A percentile compares a stretch with the other conserved stretches of the same genome.
phyloP scores from a whole-genome alignment of 768 basidiomycete genomes.

The Baorangia bicolor region DNA sequence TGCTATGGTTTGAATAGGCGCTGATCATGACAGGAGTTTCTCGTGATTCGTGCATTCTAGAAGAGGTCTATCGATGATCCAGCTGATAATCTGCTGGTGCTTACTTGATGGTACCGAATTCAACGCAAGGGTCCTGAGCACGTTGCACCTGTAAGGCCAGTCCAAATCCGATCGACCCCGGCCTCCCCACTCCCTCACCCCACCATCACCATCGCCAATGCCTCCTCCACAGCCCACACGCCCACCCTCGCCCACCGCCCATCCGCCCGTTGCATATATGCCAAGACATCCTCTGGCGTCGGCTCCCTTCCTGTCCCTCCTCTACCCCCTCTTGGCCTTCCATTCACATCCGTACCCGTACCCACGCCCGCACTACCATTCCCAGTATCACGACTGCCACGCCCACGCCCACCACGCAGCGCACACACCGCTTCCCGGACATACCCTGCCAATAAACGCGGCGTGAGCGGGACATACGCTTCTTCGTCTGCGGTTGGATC shows the following conservation, averaged over 20 bases:
- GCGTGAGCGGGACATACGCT: conserved; percentile 61
- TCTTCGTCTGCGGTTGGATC: conserved; percentile 58
- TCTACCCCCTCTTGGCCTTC: not conserved
- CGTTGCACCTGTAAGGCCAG: too few relatives aligned
- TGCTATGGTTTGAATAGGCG: too few relatives aligned
- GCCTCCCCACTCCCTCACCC: not conserved
- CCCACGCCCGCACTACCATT: too few relatives aligned
- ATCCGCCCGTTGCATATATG: conserved; percentile 48
- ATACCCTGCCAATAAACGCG: conserved; percentile 45
- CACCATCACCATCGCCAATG: conserved; percentile 40
- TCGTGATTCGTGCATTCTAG: too few relatives aligned
- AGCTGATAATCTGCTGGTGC: too few relatives aligned
- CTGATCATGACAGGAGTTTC: too few relatives aligned
- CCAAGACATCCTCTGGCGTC: conserved; percentile 47
- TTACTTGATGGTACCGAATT: too few relatives aligned
- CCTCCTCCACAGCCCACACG: conserved; percentile 62
- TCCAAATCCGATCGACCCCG: not conserved
- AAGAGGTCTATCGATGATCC: too few relatives aligned
- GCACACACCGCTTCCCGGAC: conserved; percentile 47
- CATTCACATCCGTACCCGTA: conserved; percentile 15
- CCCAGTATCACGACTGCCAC: too few relatives aligned
- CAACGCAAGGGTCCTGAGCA: too few relatives aligned
- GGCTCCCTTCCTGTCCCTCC: conserved; percentile 7
- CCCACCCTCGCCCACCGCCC: conserved; percentile 67
- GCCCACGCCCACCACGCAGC: conserved; percentile 23